A percentile compares a stretch with the other conserved stretches of the same genome.
Conservation (phyloP, 2,329 filamentous ascomycete genomes). For the Teratosphaeriaceae sp. region DNA sequence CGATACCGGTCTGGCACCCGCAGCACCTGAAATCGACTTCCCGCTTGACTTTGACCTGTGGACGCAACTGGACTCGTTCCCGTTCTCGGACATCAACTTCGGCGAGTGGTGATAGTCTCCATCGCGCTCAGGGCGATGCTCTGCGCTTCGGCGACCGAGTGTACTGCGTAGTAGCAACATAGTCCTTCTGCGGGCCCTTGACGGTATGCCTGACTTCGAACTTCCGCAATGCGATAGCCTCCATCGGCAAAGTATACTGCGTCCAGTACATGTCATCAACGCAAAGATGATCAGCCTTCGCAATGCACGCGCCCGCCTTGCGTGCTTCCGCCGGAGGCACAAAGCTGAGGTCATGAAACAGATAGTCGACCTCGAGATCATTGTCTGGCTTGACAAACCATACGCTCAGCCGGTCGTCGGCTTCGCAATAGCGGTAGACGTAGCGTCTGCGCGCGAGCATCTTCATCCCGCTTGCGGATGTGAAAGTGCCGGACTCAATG, state of each 20-base stretch:
- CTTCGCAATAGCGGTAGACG: slow-evolving; percentile 63
- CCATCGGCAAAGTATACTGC: slow-evolving; percentile 57
- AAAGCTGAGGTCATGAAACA: slow-evolving; percentile 67
- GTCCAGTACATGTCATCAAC: slow-evolving; percentile 65
- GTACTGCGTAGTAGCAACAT: slow-evolving; percentile 41
- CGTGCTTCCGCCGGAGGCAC: slow-evolving; percentile 30
- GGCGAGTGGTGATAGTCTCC: neutral
- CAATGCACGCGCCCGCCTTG: slow-evolving; percentile 48
- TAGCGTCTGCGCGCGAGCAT: slow-evolving; percentile 61
- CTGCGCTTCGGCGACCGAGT: slow-evolving; percentile 10
- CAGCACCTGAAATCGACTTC: slow-evolving; percentile 14
- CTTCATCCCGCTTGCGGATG: slow-evolving; percentile 16
- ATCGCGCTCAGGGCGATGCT: neutral
- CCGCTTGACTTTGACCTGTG: slow-evolving; percentile 24
- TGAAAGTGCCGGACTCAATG: slow-evolving; percentile 22
- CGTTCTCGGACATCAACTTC: slow-evolving; percentile 13
- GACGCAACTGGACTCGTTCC: slow-evolving; percentile 24
- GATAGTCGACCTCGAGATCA: slow-evolving; percentile 56
- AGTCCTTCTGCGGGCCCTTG: slow-evolving; percentile 67
- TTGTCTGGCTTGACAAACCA: slow-evolving; percentile 66
- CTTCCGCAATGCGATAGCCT: slow-evolving; percentile 49
- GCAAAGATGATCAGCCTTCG: slow-evolving; percentile 62
- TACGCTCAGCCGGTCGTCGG: slow-evolving; percentile 55
- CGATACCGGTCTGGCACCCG: neutral
- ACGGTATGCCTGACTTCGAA: slow-evolving; percentile 62